Evolutionary conservation across 345 rosid species (phyloP), one percentile per base, ranked within the genome.

Genomic region (Eutrema japonicum): DNA sequence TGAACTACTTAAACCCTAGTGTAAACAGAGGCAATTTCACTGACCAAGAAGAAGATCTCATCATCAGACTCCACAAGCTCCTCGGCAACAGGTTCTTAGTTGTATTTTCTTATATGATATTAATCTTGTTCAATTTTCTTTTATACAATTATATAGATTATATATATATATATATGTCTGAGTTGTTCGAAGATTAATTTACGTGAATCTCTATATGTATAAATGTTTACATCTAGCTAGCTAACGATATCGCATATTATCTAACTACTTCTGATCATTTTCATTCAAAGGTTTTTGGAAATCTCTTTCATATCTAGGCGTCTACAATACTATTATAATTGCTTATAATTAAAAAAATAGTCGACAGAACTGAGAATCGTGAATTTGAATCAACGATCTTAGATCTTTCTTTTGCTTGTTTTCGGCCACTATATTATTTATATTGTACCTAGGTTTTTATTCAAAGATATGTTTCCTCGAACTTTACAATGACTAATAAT

Each of bases 41-140:
- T 7, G 85, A 80, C 66, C 80, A 82, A 72, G 88, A 85, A 79
- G 90, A 86, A 76, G 85, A 83, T 55, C 86, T 86, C 51, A 83
- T 85, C 52, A 79, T 85, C 53, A 81, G 89, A 73, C 88, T 88
- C 57, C 92, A 88, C 55, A 85, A 73, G 65, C 94, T 82, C 72
- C 85, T 86, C 9, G 87, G 91, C 79, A 85, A 84, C 86, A 86
- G 90, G 90, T 84, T 72, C 7, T 49, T 22, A 22, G 1, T 32
- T 32, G 35, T 32, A 3, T 32, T 32, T 30, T 32, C 5, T 22
- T 5, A 32, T 32, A 32, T 32, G 5, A 32, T 32, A 32, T 5
- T 32, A 5, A 32, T 32, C 35, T 32, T 14, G 5, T 3, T 26
- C 8, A 26, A 30, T 35, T 7, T 26, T 27, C 8, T 2, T 14